Evolutionary conservation across 1,284 basidiomycete genomes (phyloP).

Genomic region (Microbotryum lychnidis-dioicae): DNA sequence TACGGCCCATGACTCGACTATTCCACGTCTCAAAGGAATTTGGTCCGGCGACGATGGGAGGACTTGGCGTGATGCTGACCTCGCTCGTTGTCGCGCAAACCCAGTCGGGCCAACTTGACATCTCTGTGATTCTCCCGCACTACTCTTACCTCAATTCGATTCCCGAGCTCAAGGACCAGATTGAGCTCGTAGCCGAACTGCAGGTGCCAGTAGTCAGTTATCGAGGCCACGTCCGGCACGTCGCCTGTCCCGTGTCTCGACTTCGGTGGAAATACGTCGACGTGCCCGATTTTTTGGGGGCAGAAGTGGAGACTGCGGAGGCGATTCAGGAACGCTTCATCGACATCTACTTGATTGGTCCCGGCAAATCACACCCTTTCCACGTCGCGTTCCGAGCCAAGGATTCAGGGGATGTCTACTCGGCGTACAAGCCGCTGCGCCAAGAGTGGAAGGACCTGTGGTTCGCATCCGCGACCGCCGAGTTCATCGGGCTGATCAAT

Average conservation of each 20-base stretch:
- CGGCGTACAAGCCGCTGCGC: constrained; percentile 25
- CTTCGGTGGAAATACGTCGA: constrained; percentile 14
- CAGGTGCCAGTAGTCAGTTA: not conserved
- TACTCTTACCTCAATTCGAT: constrained; percentile 18
- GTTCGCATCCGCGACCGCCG: constrained; percentile 15
- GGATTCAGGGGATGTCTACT: constrained; percentile 22
- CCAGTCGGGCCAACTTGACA: constrained; percentile 7
- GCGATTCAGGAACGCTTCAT: constrained; percentile 1
- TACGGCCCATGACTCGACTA: constrained; percentile 5
- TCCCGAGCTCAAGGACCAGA: not conserved
- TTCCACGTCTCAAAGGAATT: constrained; percentile 28
- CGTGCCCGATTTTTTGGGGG: constrained; percentile 6
- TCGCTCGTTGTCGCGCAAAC: constrained; percentile 18
- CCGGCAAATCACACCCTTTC: constrained; percentile 12
- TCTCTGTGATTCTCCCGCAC: constrained; percentile 21
- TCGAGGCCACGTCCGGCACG: not conserved
- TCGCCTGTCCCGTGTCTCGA: constrained; percentile 11
- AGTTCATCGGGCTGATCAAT: constrained; percentile 9
- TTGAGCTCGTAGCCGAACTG: constrained; percentile 6
- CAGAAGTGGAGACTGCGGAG: not conserved
- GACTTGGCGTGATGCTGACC: constrained; percentile 25
- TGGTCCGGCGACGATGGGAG: constrained; percentile 26
- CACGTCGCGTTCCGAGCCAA: constrained; percentile 17
- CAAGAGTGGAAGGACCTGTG: constrained; percentile 28
- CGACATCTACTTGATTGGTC: constrained; percentile 21